Evolutionary conservation across 306 rosid genomes (phyloP).

Genomic region (Glycine tomentella): DNA sequence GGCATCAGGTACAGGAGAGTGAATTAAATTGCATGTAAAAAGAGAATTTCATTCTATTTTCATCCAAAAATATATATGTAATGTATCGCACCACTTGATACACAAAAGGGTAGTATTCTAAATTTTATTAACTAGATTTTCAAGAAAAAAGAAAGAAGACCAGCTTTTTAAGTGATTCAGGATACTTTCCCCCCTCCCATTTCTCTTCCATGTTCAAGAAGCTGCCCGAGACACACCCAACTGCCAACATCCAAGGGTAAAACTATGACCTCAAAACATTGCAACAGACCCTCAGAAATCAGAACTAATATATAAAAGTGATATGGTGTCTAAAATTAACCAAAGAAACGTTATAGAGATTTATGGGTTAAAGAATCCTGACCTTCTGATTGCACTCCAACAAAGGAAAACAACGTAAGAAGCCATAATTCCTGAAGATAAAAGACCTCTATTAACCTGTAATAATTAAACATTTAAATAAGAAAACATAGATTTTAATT

Average conservation of each 20-base stretch:
- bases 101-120: neutral
- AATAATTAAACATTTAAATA: slow-evolving; percentile 34
- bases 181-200: neutral
- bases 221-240: neutral
- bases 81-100: too few species aligned
- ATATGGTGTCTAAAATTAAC: neutral
- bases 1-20: neutral
- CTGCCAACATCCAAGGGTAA: neutral
- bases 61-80: neutral
- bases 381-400: slow-evolving; percentile 93
- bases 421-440: slow-evolving; percentile 95
- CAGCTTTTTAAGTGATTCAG: neutral
- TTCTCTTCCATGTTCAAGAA: neutral
- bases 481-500: neutral
- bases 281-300: neutral
- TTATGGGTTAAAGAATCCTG: slow-evolving; percentile 38
- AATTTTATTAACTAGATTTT: neutral
- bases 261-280: neutral
- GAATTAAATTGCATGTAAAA: neutral
- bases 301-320: neutral
- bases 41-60: neutral
- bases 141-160: neutral
- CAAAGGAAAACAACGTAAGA: slow-evolving; percentile 84
- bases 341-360: neutral
- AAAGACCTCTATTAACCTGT: slow-evolving; percentile 88